phyloP scores from a whole-genome alignment of 768 basidiomycete species.

The Lactarius hengduanensis region DNA sequence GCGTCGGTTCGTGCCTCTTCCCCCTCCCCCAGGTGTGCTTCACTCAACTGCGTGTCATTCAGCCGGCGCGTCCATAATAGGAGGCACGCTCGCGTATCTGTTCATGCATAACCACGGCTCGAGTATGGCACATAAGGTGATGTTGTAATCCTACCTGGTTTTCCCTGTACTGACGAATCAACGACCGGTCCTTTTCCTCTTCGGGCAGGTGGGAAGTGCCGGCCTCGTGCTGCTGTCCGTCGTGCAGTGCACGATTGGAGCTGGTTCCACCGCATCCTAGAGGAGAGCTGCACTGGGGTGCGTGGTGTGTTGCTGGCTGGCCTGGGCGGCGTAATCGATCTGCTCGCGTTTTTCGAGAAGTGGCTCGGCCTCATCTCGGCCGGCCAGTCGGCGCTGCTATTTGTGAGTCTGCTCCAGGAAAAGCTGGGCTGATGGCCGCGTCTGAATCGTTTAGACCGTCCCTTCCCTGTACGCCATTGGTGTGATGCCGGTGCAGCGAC shows the following conservation, averaged over 20 bases:
- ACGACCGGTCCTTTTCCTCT: no score
- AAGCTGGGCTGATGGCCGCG: neutral
- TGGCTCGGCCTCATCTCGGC: slow-evolving; percentile 17
- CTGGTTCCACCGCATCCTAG: slow-evolving; percentile 7
- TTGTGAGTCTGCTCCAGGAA: slow-evolving; percentile 1
- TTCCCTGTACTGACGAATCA: neutral
- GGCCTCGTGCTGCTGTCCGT: slow-evolving; percentile 5
- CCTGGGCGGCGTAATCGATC: neutral
- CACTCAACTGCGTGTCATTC: neutral
- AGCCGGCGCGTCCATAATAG: slow-evolving; percentile 16
- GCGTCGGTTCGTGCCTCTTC: slow-evolving; percentile 6
- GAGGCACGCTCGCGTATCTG: slow-evolving; percentile 20
- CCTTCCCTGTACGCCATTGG: slow-evolving; percentile 8
- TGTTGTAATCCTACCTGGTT: neutral
- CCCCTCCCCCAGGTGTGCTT: neutral
- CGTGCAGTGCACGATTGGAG: slow-evolving; percentile 10
- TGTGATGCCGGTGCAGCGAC: slow-evolving; percentile 5
- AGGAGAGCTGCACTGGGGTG: neutral
- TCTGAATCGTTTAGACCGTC: neutral
- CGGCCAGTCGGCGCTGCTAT: neutral
- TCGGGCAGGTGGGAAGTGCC: slow-evolving; percentile 6
- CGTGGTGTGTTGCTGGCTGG: slow-evolving; percentile 2
- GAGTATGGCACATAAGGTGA: slow-evolving; percentile 5
- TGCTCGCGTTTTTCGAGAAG: slow-evolving; percentile 8
- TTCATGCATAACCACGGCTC: slow-evolving; percentile 8